These are phyloP conservation scores for Lachnellula willkommii DNA, from an alignment of 2,329 filamentous ascomycete genomes.

Conservation along the genomic window DNA sequence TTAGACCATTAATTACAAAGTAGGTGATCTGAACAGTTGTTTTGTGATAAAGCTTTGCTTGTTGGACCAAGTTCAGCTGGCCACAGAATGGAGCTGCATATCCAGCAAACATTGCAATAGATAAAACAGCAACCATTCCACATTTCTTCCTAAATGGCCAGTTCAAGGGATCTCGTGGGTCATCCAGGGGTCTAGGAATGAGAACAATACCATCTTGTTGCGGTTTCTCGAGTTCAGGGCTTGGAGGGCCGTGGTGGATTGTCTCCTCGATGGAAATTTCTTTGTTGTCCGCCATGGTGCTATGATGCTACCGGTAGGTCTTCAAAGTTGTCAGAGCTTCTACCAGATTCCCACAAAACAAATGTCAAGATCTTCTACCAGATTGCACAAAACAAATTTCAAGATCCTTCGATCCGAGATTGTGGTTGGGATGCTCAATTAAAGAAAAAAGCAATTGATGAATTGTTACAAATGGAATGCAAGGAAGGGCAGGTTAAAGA, in stretches of 20 bases:
- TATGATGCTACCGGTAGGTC: neutral
- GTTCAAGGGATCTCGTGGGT: conserved; percentile 45
- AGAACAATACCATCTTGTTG: conserved; percentile 6
- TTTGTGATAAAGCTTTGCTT: conserved; percentile 13
- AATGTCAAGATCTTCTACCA: neutral
- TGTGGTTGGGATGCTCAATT: too few species aligned
- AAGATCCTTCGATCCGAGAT: too few species aligned
- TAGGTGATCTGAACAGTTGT: conserved; percentile 13
- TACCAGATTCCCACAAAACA: neutral
- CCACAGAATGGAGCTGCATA: conserved; percentile 8
- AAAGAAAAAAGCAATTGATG: too few species aligned
- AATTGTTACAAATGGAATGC: too few species aligned
- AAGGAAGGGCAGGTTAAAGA: too few species aligned
- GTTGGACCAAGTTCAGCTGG: conserved; percentile 8
- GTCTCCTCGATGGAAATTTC: neutral
- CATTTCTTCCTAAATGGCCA: conserved; percentile 16
- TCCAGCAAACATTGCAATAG: conserved; percentile 13
- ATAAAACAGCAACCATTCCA: conserved; percentile 9
- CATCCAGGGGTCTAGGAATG: conserved; percentile 41
- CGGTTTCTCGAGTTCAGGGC: neutral
- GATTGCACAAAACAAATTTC: too few species aligned
- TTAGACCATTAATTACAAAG: conserved; percentile 2
- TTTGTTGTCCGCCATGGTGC: neutral
- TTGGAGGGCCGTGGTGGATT: neutral
- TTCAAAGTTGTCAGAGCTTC: neutral